Evolutionary conservation across 345 rosid species (phyloP).

Genomic region (Bruguiera gymnorhiza): DNA sequence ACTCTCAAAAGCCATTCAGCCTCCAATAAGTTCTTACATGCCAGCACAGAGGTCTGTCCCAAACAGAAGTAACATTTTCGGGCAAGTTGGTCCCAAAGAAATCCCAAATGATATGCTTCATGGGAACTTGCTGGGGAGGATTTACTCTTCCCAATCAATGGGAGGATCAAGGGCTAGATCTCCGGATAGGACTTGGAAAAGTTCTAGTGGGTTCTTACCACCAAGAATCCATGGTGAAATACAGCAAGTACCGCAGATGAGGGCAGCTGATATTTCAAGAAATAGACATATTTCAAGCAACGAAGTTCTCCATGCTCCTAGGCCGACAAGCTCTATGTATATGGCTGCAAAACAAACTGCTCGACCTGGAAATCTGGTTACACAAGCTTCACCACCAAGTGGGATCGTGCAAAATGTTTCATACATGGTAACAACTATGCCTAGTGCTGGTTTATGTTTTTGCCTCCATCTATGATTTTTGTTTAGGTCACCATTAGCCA

Average conservation of each 20-base stretch:
- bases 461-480: background rate
- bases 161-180: constrained; percentile 30
- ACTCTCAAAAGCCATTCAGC: constrained; percentile 19
- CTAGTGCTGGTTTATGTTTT: background rate
- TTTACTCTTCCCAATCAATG: constrained; percentile 22
- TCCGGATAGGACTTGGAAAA: constrained; percentile 20
- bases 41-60: constrained; percentile 14
- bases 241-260: constrained; percentile 16
- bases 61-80: constrained; percentile 17
- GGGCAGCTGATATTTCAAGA: constrained; percentile 15
- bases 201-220: constrained; percentile 17
- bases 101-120: constrained; percentile 18
- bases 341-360: constrained; percentile 6
- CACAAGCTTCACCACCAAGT: constrained; percentile 16
- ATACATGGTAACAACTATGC: constrained; percentile 26
- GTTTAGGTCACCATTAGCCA: background rate
- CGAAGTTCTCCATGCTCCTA: constrained; percentile 16
- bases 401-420: constrained; percentile 21
- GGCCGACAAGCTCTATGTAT: constrained; percentile 1
- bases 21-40: constrained; percentile 11
- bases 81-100: constrained; percentile 1
- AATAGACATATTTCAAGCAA: constrained; percentile 7
- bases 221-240: constrained; percentile 22
- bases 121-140: constrained; percentile 18
- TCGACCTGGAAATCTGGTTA: constrained; percentile 9